phyloP scores from a whole-genome alignment of 768 basidiomycete genomes.

The Amanita brunnescens region DNA sequence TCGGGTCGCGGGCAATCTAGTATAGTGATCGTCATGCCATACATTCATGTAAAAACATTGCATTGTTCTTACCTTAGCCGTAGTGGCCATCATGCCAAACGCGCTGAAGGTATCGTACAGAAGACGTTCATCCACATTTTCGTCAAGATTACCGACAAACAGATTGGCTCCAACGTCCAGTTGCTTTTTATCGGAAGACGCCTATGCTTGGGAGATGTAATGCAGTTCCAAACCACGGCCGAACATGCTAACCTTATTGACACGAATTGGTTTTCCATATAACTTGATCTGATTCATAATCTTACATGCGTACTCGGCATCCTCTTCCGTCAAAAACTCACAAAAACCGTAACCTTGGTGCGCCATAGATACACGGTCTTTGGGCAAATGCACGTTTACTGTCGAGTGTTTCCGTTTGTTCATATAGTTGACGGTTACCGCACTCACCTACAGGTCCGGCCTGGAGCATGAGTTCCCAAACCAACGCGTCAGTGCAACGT shows the following conservation, averaged over 20 bases:
- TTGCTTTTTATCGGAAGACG: constrained; percentile 97
- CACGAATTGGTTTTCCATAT: constrained; percentile 97
- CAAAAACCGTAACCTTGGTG: constrained; percentile 99
- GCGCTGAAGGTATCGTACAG: constrained; percentile 94
- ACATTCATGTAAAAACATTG: background rate
- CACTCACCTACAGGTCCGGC: constrained; percentile 94
- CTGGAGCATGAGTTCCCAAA: constrained; percentile 99
- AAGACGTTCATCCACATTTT: constrained; percentile 88
- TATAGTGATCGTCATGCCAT: background rate
- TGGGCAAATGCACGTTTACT: constrained; percentile 98
- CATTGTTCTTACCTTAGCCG: constrained; percentile 61
- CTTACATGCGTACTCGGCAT: constrained; percentile 99
- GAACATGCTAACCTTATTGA: constrained; percentile 78
- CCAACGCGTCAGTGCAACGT: constrained; percentile 83
- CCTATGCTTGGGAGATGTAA: constrained; percentile 37
- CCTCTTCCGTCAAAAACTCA: constrained; percentile 98
- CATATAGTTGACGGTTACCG: background rate
- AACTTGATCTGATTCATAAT: constrained; percentile 99
- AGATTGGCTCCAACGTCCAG: constrained; percentile 96
- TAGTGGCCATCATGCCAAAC: constrained; percentile 88
- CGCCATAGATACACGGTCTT: constrained; percentile 96
- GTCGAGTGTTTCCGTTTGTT: background rate
- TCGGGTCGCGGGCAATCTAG: constrained; percentile 88
- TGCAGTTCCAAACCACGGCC: constrained; percentile 6
- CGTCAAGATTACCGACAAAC: constrained; percentile 93